Conservation (phyloP, 208 protist genomes). For the Acanthamoeba divionensis region DNA sequence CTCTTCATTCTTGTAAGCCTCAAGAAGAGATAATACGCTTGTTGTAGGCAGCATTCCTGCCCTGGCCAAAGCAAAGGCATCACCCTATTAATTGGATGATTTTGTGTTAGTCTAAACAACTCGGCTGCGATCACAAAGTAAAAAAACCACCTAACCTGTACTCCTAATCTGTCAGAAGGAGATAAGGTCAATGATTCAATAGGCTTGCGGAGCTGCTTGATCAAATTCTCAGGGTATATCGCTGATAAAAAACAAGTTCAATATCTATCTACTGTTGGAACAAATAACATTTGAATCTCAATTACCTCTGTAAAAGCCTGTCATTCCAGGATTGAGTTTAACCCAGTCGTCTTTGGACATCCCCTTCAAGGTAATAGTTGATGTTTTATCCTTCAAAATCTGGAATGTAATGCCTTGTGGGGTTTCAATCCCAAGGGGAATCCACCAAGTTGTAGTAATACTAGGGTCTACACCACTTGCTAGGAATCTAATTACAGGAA, state of each 20-base stretch:
- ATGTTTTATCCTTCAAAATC: conserved; percentile 31
- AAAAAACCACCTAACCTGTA: no score
- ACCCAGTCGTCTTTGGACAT: not conserved
- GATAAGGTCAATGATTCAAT: not conserved
- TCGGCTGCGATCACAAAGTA: no score
- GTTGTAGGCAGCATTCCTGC: conserved; percentile 36
- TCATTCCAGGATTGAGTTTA: conserved; percentile 15
- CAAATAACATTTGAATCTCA: not conserved
- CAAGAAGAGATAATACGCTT: not conserved
- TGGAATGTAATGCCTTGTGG: not conserved
- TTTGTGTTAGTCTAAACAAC: no score
- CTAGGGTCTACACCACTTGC: not conserved
- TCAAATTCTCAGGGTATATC: not conserved
- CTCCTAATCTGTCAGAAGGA: not conserved
- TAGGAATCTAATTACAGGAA: no score
- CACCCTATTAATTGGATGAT: no score
- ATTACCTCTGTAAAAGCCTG: not conserved
- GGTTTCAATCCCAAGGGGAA: not conserved
- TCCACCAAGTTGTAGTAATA: conserved; percentile 7
- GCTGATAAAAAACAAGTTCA: no score
- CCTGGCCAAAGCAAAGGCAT: conserved; percentile 28
- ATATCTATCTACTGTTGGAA: not conserved
- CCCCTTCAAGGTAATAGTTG: not conserved
- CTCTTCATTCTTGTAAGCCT: conserved; percentile 41
- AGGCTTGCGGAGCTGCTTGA: not conserved